Percentiles rank a stretch among this genome's conserved stretches.
These are phyloP conservation scores for Pythium apleroticum DNA, from an alignment of 352 stramenopile genomes.

Conservation along the genomic window DNA sequence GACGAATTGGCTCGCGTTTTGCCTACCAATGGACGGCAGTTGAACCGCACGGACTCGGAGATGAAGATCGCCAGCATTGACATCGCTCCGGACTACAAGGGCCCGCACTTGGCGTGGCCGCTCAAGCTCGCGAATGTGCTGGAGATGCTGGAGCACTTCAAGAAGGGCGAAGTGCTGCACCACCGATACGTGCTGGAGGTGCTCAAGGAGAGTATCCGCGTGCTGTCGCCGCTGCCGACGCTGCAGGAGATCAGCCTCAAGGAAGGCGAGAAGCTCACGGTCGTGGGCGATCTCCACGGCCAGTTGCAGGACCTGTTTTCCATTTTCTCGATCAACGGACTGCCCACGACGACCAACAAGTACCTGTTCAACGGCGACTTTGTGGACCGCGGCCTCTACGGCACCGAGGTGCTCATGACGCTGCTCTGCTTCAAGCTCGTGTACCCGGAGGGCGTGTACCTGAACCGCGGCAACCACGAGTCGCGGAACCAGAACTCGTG, in stretches of 20 bases:
- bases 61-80: constrained; percentile 50
- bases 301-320: constrained; percentile 94
- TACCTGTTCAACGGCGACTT: constrained; percentile 98
- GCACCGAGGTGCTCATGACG: constrained; percentile 85
- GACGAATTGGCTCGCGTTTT: not conserved
- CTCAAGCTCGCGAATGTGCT: constrained; percentile 84
- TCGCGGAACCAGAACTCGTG: constrained; percentile 92
- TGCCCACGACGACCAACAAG: constrained; percentile 89
- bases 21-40: constrained; percentile 19
- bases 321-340: constrained; percentile 93
- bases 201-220: constrained; percentile 64
- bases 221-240: constrained; percentile 64
- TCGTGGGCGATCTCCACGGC: constrained; percentile 93
- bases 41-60: constrained; percentile 58
- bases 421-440: constrained; percentile 74
- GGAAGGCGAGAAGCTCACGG: constrained; percentile 89
- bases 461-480: constrained; percentile 97
- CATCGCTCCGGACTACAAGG: constrained; percentile 64
- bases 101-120: constrained; percentile 81
- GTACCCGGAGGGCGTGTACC: constrained; percentile 82
- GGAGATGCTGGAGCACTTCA: constrained; percentile 90
- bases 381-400: constrained; percentile 91
- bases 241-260: constrained; percentile 85
- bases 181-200: constrained; percentile 91
- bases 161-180: constrained; percentile 84